Percentiles rank a stretch among this genome's conserved stretches.
Conservation (phyloP, 169 alveolate genomes). For the Cardiosporidium cionae region DNA sequence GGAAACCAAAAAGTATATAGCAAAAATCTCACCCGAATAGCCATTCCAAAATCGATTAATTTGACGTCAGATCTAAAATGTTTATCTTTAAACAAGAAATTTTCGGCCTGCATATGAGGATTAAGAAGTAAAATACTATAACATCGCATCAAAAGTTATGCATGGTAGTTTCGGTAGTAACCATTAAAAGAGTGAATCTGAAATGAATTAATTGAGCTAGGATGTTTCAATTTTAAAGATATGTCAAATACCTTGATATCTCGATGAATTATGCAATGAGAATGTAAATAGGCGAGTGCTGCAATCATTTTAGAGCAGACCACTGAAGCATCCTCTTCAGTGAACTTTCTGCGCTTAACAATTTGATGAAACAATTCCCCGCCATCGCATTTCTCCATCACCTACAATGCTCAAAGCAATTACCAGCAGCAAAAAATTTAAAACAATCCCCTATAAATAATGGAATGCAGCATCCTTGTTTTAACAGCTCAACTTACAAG, state of each 20-base stretch:
- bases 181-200: background rate
- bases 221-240: background rate
- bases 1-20: background rate
- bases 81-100: slow-evolving; percentile 28
- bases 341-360: slow-evolving; percentile 38
- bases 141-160: background rate
- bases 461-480: too few species aligned
- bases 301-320: slow-evolving; percentile 46
- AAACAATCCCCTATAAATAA: background rate
- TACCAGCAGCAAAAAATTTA: background rate
- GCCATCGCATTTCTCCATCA: slow-evolving; percentile 61
- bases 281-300: slow-evolving; percentile 53
- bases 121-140: background rate
- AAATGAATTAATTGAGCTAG: background rate
- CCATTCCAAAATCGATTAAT: slow-evolving; percentile 56
- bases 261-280: slow-evolving; percentile 56
- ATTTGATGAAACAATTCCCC: slow-evolving; percentile 60
- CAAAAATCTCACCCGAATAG: slow-evolving; percentile 33
- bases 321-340: slow-evolving; percentile 45
- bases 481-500: too few species aligned
- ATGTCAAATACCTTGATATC: slow-evolving; percentile 48
- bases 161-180: background rate
- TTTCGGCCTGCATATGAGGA: slow-evolving; percentile 20
- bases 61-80: slow-evolving; percentile 30
- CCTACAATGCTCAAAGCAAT: slow-evolving; percentile 17